These are phyloP conservation scores for Alternaria viburni DNA, from an alignment of 2,329 filamentous ascomycete species.

Conservation along the genomic window DNA sequence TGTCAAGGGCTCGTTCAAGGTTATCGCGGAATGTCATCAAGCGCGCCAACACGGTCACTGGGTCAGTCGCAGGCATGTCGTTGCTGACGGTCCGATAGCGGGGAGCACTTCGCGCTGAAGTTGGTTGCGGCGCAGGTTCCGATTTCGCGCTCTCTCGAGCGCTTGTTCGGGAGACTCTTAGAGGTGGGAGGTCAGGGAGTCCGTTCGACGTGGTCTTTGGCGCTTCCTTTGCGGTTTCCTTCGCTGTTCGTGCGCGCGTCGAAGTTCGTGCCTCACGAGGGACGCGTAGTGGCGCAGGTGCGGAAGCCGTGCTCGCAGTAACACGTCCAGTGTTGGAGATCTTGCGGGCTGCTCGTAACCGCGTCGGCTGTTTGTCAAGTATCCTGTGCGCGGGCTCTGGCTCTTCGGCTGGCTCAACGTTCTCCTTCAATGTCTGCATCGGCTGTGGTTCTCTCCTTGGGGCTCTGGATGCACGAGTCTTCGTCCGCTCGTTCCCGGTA, in stretches of 20 bases:
- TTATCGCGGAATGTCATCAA: conserved; percentile 55
- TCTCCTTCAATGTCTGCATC: conserved; percentile 45
- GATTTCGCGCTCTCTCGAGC: conserved; percentile 26
- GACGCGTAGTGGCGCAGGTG: conserved; percentile 36
- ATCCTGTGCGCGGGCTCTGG: conserved; percentile 35
- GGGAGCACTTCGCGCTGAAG: conserved; percentile 25
- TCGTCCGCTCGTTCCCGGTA: conserved; percentile 52
- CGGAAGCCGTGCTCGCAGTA: conserved; percentile 38
- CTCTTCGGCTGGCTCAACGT: conserved; percentile 40
- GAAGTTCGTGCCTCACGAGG: conserved; percentile 36
- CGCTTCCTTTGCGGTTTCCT: conserved; percentile 28
- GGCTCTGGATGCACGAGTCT: conserved; percentile 31
- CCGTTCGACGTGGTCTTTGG: conserved; percentile 31
- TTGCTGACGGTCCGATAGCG: conserved; percentile 32
- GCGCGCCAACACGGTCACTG: conserved; percentile 53
- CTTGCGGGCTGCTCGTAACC: conserved; percentile 44
- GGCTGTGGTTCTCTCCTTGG: conserved; percentile 33
- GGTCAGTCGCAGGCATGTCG: conserved; percentile 51
- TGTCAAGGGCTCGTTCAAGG: conserved; percentile 52
- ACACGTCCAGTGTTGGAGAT: conserved; percentile 43
- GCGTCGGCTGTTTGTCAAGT: conserved; percentile 45
- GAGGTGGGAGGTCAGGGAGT: conserved; percentile 32
- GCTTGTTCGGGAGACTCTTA: conserved; percentile 28
- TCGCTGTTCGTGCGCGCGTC: conserved; percentile 34
- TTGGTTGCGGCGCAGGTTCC: conserved; percentile 25